Conservation (phyloP, 352 stramenopile genomes). For the Pythium aristosporum region DNA sequence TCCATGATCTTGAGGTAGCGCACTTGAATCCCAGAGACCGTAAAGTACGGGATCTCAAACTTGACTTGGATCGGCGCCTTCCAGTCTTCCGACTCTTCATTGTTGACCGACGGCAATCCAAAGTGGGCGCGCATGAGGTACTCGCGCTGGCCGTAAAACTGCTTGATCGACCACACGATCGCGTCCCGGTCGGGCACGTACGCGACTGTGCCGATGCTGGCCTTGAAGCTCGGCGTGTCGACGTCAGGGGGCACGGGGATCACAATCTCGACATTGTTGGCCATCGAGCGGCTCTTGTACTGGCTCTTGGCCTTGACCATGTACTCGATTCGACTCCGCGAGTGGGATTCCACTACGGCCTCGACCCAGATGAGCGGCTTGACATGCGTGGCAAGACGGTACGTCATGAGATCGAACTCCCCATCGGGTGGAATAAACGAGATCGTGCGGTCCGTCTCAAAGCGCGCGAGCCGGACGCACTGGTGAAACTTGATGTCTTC, state of each 20-base stretch:
- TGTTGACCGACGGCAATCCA: slow-evolving; percentile 96
- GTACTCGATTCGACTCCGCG: slow-evolving; percentile 97
- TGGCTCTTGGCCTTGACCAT: slow-evolving; percentile 98
- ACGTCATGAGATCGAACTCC: slow-evolving; percentile 99
- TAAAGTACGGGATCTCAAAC: slow-evolving; percentile 97
- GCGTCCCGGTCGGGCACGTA: slow-evolving; percentile 98
- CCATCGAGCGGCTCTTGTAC: slow-evolving; percentile 98
- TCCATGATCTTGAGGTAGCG: slow-evolving; percentile 99
- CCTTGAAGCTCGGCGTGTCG: slow-evolving; percentile 98
- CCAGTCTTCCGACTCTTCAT: slow-evolving; percentile 83
- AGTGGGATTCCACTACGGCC: slow-evolving; percentile 98
- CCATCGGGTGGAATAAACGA: slow-evolving; percentile 99
- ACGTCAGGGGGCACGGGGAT: slow-evolving; percentile 99
- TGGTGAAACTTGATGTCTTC: slow-evolving; percentile 99
- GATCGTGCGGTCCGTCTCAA: slow-evolving; percentile 99
- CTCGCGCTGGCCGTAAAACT: slow-evolving; percentile 98
- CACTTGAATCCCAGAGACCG: slow-evolving; percentile 97
- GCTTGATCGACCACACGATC: slow-evolving; percentile 99
- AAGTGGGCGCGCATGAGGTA: slow-evolving; percentile 99
- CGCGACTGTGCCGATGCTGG: slow-evolving; percentile 95
- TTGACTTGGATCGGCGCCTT: slow-evolving; percentile 94
- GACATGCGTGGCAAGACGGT: slow-evolving; percentile 97
- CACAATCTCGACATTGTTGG: slow-evolving; percentile 99
- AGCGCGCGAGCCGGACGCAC: slow-evolving; percentile 97
- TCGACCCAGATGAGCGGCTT: slow-evolving; percentile 99